Base-by-base conservation (phyloP, 1,284 basidiomycete species). In the Albatrellus sp. region DNA sequence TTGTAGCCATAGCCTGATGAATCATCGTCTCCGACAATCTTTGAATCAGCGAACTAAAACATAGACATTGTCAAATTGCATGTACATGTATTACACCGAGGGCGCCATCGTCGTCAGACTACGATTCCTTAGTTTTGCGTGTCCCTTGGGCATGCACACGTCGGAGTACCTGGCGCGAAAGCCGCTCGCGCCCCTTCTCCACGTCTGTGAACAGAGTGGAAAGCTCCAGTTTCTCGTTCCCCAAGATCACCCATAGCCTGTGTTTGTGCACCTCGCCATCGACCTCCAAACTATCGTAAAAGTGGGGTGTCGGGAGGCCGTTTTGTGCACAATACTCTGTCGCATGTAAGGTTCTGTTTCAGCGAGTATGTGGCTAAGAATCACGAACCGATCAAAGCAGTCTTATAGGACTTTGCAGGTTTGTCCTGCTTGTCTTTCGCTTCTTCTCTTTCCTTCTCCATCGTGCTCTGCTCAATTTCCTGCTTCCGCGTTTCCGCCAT, bases 201-300 rank as follows among this genome's bases (percentile, higher is more conserved):
- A 58, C 50, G 19, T 51, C 60, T 38, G 31, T 42, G 44, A 67
- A 69, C 37, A 48, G 52, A 32, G 52, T 55, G 29, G 62, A 65
- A 7, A 70, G 56, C 51, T 71, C 69, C 43, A 65, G 57, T 40
- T 59, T 57, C 46, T 67, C 64, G 45, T 56, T 58, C 8, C 63
- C 69, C 37, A 71, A 55, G 37, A 66, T 55, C 14, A 70, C 57
- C 68, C 69, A 72, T 5, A 67, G 65, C 33, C 60, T 61, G 49
- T 60, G 62, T 38, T 50, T 54, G 37, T 44, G 48, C 20, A 48
- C 46, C 37, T 51, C 55, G 3, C 43, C 37, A n/a, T 49, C 53
- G 13, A 44, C 53, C 8, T 40, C 39, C 34, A 9, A 13, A 2
- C 24, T 34, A 24, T 24, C 24, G 37, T 55, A 56, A 45, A 69